Base-by-base conservation (phyloP, 148 eudicot species). In the Spergularia bocconei region DNA sequence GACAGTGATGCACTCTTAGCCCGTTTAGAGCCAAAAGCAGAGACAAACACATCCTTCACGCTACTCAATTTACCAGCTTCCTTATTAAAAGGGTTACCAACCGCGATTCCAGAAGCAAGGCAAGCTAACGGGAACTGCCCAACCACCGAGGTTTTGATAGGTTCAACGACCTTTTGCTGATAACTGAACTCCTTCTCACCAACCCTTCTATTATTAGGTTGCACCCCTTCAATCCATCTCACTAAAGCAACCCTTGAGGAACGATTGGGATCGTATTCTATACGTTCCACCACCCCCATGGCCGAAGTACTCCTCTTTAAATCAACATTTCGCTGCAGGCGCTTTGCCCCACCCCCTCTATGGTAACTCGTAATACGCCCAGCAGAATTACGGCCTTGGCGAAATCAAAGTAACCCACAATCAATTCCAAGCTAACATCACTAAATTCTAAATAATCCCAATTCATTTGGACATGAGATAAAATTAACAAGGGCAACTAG, bases 261-360 rank as follows among this genome's bases (percentile, higher is more conserved):
- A 6, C 84, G 80, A 73, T 77, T 77, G 48, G 84, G 84, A 59
- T 81, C 84, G 14, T 81, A 81, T 48, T 81, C 84, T 13, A 81
- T 77, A 53, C 84, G 78, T 47, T 81, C 88, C 19, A 86, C 89
- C 23, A 81, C 59, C 33, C 86, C 86, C 74, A 77, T 78, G 11
- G 85, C 71, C 1, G 83, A 73, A 55, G 82, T 83, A 61, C 63
- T 83, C 56, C 86, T 74, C 74, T 85, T 86, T 16, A 83, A 39
- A 77, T 86, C 85, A 38, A 86, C 25, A 57, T 61, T 77, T 41
- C 85, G 63, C 70, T 86, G 83, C 56, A 82, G 73, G 48, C 84
- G 75, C 78, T 86, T 86, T 17, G 85, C 79, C 61, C 86, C 85
- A 78, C 86, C 89, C 50, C 86, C 86, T 68, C 85, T 79, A 74